Evolutionary conservation across 2,329 filamentous ascomycete genomes (phyloP).

Genomic region (Kalmusia sp.): DNA sequence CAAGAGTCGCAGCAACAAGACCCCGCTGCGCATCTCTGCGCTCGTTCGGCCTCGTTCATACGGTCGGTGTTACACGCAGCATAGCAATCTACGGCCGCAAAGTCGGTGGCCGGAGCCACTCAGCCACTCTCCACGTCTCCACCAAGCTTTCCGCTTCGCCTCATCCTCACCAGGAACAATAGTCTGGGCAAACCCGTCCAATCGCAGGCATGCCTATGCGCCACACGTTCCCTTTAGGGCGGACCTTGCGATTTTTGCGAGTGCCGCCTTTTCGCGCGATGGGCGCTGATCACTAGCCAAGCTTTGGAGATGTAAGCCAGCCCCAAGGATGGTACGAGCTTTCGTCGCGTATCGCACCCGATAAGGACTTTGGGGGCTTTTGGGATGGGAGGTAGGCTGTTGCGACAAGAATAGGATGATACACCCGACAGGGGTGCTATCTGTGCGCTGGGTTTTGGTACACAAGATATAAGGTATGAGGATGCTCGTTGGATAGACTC

Average conservation of each 20-base stretch:
- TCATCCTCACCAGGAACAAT: background rate
- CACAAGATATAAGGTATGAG: slow-evolving; percentile 3
- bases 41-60: background rate
- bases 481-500: background rate
- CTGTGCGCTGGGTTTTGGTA: background rate
- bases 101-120: background rate
- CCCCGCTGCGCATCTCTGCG: too few relatives aligned
- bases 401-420: background rate
- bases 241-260: slow-evolving; percentile 1
- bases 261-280: background rate
- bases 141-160: background rate
- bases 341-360: background rate
- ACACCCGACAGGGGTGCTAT: background rate
- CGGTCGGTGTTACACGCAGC: background rate
- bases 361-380: background rate
- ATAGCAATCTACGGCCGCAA: background rate
- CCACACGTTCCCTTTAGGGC: background rate
- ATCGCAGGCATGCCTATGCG: background rate
- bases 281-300: background rate
- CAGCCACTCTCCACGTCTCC: background rate
- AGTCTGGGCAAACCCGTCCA: background rate
- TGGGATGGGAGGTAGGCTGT: background rate
- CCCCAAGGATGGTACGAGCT: background rate
- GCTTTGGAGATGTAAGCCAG: slow-evolving; percentile 2
- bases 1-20: too few relatives aligned